Percentiles rank a stretch among this genome's conserved stretches.
These are phyloP conservation scores for Odontarrhena argentea DNA, from an alignment of 345 rosid genomes.

Conservation along the genomic window DNA sequence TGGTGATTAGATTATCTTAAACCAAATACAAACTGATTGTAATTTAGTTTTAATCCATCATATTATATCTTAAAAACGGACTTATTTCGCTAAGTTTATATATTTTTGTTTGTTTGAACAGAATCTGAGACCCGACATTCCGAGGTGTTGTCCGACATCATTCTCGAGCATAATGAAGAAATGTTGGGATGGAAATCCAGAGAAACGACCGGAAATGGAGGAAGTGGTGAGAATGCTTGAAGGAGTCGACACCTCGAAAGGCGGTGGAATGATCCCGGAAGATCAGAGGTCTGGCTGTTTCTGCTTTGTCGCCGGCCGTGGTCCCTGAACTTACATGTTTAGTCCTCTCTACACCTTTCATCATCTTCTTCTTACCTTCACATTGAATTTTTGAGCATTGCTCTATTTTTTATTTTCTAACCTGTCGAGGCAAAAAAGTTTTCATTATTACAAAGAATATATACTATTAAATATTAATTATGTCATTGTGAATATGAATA, in stretches of 20 bases:
- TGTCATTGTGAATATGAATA: slow-evolving; percentile 28
- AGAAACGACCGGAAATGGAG: slow-evolving; percentile 91
- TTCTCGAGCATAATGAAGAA: slow-evolving; percentile 75
- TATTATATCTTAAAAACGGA: no score
- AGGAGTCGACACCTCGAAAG: slow-evolving; percentile 86
- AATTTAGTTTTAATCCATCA: no score
- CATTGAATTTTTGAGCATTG: slow-evolving; percentile 36
- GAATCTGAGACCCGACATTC: slow-evolving; percentile 90
- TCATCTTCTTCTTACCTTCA: neutral
- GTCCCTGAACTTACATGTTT: slow-evolving; percentile 55
- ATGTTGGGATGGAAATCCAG: slow-evolving; percentile 89
- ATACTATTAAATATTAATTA: neutral
- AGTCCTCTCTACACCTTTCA: neutral
- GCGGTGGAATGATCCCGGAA: slow-evolving; percentile 99
- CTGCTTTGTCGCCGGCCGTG: slow-evolving; percentile 76
- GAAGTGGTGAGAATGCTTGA: slow-evolving; percentile 87
- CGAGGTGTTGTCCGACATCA: slow-evolving; percentile 84
- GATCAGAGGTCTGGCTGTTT: slow-evolving; percentile 75
- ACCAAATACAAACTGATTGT: no score
- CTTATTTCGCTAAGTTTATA: no score
- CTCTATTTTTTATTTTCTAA: slow-evolving; percentile 22
- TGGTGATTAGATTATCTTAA: no score
- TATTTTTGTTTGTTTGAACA: slow-evolving; percentile 37
- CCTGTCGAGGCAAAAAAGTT: slow-evolving; percentile 14
- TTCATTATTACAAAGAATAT: slow-evolving; percentile 11